These are phyloP conservation scores for Hypoxylon rubiginosum DNA, from an alignment of 2,329 filamentous ascomycete species.

Conservation along the genomic window DNA sequence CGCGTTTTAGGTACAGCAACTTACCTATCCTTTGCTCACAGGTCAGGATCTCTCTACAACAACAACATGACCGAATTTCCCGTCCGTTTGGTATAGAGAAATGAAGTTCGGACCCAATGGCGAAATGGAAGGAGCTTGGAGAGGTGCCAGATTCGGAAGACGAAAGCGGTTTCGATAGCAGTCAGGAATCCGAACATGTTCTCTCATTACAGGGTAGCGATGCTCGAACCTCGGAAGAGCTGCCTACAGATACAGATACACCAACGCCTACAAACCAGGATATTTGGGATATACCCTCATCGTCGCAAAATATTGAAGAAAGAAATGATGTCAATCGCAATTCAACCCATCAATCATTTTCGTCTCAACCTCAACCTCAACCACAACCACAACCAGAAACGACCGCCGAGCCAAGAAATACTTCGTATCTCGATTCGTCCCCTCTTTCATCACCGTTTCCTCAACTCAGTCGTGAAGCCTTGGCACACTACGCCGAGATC, in stretches of 20 bases:
- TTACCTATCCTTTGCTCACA: slow-evolving; percentile 9
- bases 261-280: slow-evolving; percentile 16
- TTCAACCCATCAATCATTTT: slow-evolving; percentile 47
- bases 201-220: slow-evolving; percentile 26
- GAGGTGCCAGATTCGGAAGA: slow-evolving; percentile 62
- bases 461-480: slow-evolving; percentile 23
- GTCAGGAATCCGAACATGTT: slow-evolving; percentile 50
- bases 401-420: slow-evolving; percentile 2
- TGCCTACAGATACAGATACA: background rate
- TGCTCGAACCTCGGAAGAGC: slow-evolving; percentile 18
- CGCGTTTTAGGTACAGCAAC: slow-evolving; percentile 33
- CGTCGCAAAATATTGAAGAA: slow-evolving; percentile 41
- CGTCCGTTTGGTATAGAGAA: slow-evolving; percentile 29
- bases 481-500: slow-evolving; percentile 1
- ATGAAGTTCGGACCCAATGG: slow-evolving; percentile 56
- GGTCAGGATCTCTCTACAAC: slow-evolving; percentile 3
- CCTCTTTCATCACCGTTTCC: slow-evolving; percentile 34
- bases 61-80: slow-evolving; percentile 23
- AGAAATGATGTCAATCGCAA: slow-evolving; percentile 46
- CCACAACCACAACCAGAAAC: slow-evolving; percentile 3
- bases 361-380: slow-evolving; percentile 1
- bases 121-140: slow-evolving; percentile 60
- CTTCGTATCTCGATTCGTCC: slow-evolving; percentile 19
- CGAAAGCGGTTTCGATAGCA: slow-evolving; percentile 55
- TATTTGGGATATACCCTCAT: slow-evolving; percentile 52